phyloP scores from a whole-genome alignment of 176 grass and related monocot species.

The Chrysopogon serrulatus region DNA sequence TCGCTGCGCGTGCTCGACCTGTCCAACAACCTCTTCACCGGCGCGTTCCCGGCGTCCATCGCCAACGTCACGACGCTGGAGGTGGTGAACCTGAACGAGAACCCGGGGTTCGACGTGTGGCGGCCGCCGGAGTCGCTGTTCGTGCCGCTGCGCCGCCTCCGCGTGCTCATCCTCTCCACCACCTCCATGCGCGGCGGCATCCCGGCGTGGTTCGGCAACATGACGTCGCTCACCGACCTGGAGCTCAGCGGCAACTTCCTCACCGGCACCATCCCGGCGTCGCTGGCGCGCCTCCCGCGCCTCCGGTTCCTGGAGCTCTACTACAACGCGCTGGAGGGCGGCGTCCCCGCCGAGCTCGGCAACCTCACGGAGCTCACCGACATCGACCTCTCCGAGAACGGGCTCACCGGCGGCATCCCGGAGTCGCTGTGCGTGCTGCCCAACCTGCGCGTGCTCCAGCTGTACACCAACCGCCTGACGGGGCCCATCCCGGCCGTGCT shows the following conservation, averaged over 20 bases:
- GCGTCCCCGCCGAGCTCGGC: slow-evolving; percentile 62
- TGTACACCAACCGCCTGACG: slow-evolving; percentile 70
- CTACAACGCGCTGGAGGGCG: slow-evolving; percentile 66
- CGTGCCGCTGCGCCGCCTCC: slow-evolving; percentile 30
- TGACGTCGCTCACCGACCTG: slow-evolving; percentile 84
- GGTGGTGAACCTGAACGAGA: slow-evolving; percentile 83
- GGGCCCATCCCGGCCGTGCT: slow-evolving; percentile 66
- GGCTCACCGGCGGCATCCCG: slow-evolving; percentile 57
- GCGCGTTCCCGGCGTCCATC: slow-evolving; percentile 66
- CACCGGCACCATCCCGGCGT: slow-evolving; percentile 48
- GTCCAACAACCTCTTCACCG: slow-evolving; percentile 66
- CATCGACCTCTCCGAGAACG: slow-evolving; percentile 88
- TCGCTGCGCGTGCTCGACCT: slow-evolving; percentile 56
- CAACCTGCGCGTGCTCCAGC: slow-evolving; percentile 55
- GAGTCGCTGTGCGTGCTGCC: slow-evolving; percentile 45
- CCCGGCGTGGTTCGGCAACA: slow-evolving; percentile 82
- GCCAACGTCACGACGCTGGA: slow-evolving; percentile 52
- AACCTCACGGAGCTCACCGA: slow-evolving; percentile 73
- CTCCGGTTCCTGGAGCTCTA: slow-evolving; percentile 87
- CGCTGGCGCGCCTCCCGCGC: slow-evolving; percentile 35
- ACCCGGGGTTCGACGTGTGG: slow-evolving; percentile 75
- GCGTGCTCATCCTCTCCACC: slow-evolving; percentile 80
- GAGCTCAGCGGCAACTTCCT: slow-evolving; percentile 79
- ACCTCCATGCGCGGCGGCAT: slow-evolving; percentile 61
- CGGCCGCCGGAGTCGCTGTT: slow-evolving; percentile 41